These are phyloP conservation scores for Heliosperma pusillum DNA, from an alignment of 148 eudicot species.

Conservation along the genomic window DNA sequence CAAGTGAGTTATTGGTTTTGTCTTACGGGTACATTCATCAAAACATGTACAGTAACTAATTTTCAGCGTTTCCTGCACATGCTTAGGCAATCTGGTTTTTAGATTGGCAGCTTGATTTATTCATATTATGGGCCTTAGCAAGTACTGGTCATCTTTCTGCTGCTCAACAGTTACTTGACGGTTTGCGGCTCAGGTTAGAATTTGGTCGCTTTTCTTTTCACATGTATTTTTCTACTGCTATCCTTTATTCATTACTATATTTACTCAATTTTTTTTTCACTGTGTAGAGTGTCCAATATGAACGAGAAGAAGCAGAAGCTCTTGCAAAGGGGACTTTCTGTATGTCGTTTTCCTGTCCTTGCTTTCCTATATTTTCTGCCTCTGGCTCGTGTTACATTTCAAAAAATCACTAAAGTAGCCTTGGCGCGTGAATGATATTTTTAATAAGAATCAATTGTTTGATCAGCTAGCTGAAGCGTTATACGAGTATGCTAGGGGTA, in stretches of 20 bases:
- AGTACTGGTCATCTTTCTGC: slow-evolving; percentile 38
- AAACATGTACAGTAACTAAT: slow-evolving; percentile 6
- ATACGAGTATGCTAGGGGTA: slow-evolving; percentile 68
- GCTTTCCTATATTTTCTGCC: background rate
- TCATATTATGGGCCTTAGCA: slow-evolving; percentile 70
- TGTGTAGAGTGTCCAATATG: slow-evolving; percentile 63
- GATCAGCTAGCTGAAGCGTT: slow-evolving; percentile 78
- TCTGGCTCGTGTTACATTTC: no score
- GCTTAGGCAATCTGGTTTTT: slow-evolving; percentile 57
- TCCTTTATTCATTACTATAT: background rate
- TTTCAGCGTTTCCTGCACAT: background rate
- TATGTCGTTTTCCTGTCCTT: slow-evolving; percentile 33
- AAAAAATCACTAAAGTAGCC: no score
- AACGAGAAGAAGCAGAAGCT: slow-evolving; percentile 49
- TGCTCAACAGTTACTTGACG: slow-evolving; percentile 58
- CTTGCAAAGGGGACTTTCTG: slow-evolving; percentile 63
- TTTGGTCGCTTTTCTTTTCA: background rate
- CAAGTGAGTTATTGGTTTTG: slow-evolving; percentile 43
- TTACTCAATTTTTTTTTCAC: background rate
- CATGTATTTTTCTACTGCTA: slow-evolving; percentile 1
- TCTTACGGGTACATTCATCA: background rate
- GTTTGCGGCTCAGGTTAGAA: slow-evolving; percentile 54
- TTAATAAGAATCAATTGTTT: background rate
- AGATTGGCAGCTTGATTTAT: slow-evolving; percentile 86
- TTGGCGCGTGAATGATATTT: background rate